Conservation (phyloP, 306 rosid genomes). For the Malus domestica region ASM211411v1 NC_041791.1:27446501-27447000, state of each 20-base stretch:
- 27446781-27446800: not conserved
- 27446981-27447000: not conserved
- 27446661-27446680: not conserved
- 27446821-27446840: not conserved
- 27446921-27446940: not conserved
- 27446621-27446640: not conserved
- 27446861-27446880: not conserved
- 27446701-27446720: not conserved
- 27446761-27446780: not conserved
- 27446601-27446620: slow-evolving; percentile 6
- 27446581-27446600: slow-evolving; percentile 66
- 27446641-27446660: not conserved
- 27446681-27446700: not conserved
- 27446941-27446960: not conserved
- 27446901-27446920: not conserved
- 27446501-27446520: slow-evolving; percentile 59
- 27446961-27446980: not conserved
- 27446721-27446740: not conserved
- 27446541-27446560: slow-evolving; percentile 57
- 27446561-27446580: slow-evolving; percentile 55
- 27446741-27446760: not conserved
- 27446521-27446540: slow-evolving; percentile 60
- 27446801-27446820: not conserved
- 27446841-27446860: not conserved
- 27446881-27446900: not conserved